Percentiles rank a stretch among this genome's conserved stretches.
phyloP scores from a whole-genome alignment of 305 asterid genomes.

The Fraxinus angustifolia region DNA sequence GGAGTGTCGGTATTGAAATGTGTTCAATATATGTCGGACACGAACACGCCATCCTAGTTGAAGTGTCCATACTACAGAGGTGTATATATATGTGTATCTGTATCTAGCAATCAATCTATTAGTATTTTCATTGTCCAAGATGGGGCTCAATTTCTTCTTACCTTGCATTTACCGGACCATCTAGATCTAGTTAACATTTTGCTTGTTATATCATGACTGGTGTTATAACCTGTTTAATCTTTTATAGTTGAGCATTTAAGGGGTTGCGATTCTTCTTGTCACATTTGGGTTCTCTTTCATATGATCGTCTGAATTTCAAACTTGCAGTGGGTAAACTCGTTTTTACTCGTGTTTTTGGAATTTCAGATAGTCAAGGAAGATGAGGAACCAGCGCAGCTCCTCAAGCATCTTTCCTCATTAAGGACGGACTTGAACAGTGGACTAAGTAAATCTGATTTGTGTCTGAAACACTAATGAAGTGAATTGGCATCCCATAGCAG shows the following conservation, averaged over 20 bases:
- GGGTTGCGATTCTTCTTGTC: neutral
- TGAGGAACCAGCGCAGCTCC: slow-evolving; percentile 53
- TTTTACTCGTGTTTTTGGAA: neutral
- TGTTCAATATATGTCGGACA: too few relatives aligned
- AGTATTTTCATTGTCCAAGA: neutral
- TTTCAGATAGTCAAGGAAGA: slow-evolving; percentile 51
- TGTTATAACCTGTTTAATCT: neutral
- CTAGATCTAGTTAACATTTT: neutral
- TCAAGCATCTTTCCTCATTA: slow-evolving; percentile 38
- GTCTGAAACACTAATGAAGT: slow-evolving; percentile 23
- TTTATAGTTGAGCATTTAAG: neutral
- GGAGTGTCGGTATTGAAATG: too few relatives aligned
- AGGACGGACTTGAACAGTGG: slow-evolving; percentile 30
- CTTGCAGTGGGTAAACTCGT: neutral
- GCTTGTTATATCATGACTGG: neutral
- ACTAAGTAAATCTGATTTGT: slow-evolving; percentile 16
- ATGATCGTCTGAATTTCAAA: neutral
- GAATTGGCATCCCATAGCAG: slow-evolving; percentile 42
- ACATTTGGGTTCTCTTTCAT: neutral
- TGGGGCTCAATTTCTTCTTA: neutral
- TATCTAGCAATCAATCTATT: neutral
- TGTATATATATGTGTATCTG: too few relatives aligned
- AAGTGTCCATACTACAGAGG: too few relatives aligned
- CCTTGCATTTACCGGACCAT: neutral
- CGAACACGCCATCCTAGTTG: too few relatives aligned